Evolutionary conservation across 768 basidiomycete species (phyloP).

Genomic region (Dioszegia crocea): DNA sequence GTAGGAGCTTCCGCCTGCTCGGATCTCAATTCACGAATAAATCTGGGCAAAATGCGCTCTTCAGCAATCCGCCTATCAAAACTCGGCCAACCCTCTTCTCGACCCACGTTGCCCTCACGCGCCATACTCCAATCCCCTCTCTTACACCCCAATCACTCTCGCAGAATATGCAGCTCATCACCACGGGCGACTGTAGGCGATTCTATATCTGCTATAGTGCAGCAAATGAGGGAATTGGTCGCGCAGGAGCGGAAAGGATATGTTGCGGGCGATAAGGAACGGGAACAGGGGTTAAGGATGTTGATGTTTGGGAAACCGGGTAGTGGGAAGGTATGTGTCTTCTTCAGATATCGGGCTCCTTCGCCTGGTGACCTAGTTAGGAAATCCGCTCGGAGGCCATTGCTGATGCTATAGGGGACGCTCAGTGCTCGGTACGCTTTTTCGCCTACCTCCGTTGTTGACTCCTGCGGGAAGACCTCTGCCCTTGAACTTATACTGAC

Average conservation of each 20-base stretch:
- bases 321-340: constrained; percentile 33
- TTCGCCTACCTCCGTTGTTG: neutral
- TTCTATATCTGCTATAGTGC: constrained; percentile 7
- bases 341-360: neutral
- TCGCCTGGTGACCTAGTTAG: neutral
- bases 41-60: too few species aligned
- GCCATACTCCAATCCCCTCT: neutral
- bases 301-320: constrained; percentile 51
- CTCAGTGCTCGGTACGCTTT: constrained; percentile 34
- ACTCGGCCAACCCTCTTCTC: too few species aligned
- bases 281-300: constrained; percentile 41
- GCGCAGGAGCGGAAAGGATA: constrained; percentile 16
- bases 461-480: neutral
- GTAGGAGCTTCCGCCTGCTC: too few species aligned
- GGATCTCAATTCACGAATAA: too few species aligned
- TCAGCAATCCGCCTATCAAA: too few species aligned
- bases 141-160: neutral
- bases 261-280: constrained; percentile 33
- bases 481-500: constrained; percentile 4
- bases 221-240: neutral
- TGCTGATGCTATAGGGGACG: constrained; percentile 34
- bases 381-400: neutral
- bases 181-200: neutral
- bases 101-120: neutral
- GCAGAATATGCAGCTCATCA: neutral